Base-by-base conservation (phyloP, 2,329 filamentous ascomycete genomes). In the Phialophora expanda region DNA sequence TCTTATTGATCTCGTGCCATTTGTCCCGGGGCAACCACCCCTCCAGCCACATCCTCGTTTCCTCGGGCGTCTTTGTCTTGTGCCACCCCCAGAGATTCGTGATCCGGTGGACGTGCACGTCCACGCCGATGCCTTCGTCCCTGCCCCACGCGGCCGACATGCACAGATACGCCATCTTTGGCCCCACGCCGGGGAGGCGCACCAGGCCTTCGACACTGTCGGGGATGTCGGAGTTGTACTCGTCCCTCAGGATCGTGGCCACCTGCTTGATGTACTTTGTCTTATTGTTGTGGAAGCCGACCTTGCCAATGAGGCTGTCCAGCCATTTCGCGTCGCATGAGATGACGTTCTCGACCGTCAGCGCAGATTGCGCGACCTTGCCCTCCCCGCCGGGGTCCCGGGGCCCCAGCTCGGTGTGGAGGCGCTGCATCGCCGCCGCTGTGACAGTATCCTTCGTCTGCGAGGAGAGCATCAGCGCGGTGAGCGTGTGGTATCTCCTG, bases 241-340 rank as follows among this genome's bases (percentile, higher is more conserved):
- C 77, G 73, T 94, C 89, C 54, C 87, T 85, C 28, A 96, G 82
- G 38, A 96, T 89, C 34, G 84, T 79, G 3, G 92, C 92, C 0
- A 90, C 83, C 64, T 87, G 83, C 76, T 95, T 92, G 75, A 96
- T 89, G 76, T 87, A 90, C 79, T 88, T 90, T 2, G 93, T 95
- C 81, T 97, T 97, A 78, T 93, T 93, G 75, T 96, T 97, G 81
- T 97, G 93, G 76, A 97, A 97, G 28, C 93, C 93, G 48, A 97
- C 93, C 71, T 90, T 89, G 76, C 86, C 85, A 70, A 97, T 97
- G 71, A 96, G 81, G 73, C 87, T 81, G 75, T 96, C 94, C 26
- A 91, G 82, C 14, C 81, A 76, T 1, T 81, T 81, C 1, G 91
- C 86, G 3, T 89, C 84, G 30, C 93, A 88, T 1, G 87, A 87